phyloP scores from a whole-genome alignment of 176 grass and related monocot genomes.

The Avena atlantica region DNA sequence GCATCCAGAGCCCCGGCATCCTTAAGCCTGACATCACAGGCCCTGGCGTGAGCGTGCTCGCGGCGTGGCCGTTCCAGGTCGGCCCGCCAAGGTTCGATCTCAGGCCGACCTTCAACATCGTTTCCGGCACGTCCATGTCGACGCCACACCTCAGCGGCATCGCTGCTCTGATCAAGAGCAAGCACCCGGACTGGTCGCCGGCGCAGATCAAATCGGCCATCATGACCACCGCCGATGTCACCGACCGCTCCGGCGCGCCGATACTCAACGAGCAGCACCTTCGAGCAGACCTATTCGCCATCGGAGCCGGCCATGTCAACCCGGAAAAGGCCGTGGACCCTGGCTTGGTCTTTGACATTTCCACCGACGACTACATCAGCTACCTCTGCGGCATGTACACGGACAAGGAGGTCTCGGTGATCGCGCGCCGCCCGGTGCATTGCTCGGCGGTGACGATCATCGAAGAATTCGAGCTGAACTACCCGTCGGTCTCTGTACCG shows the following conservation, averaged over 20 bases:
- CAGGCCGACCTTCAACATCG: constrained; percentile 61
- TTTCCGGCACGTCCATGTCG: constrained; percentile 87
- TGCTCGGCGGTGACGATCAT: background rate
- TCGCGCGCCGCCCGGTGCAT: background rate
- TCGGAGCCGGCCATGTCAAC: background rate
- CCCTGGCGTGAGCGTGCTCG: background rate
- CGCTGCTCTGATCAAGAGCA: constrained; percentile 50
- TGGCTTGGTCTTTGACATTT: background rate
- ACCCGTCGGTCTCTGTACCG: background rate
- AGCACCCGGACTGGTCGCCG: constrained; percentile 59
- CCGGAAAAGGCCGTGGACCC: constrained; percentile 4
- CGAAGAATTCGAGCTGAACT: background rate
- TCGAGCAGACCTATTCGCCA: background rate
- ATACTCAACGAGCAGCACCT: constrained; percentile 42
- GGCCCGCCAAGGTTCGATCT: background rate
- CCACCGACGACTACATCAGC: constrained; percentile 12
- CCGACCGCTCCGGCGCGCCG: constrained; percentile 20
- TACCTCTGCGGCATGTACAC: background rate
- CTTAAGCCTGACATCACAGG: constrained; percentile 17
- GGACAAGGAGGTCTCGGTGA: background rate
- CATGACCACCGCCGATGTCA: constrained; percentile 54
- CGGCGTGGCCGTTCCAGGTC: constrained; percentile 16
- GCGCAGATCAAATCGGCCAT: constrained; percentile 69
- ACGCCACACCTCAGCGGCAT: constrained; percentile 53
- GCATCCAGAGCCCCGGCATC: background rate